Base-by-base conservation (phyloP, 306 rosid species). In the Fragaria ananassa region DNA sequence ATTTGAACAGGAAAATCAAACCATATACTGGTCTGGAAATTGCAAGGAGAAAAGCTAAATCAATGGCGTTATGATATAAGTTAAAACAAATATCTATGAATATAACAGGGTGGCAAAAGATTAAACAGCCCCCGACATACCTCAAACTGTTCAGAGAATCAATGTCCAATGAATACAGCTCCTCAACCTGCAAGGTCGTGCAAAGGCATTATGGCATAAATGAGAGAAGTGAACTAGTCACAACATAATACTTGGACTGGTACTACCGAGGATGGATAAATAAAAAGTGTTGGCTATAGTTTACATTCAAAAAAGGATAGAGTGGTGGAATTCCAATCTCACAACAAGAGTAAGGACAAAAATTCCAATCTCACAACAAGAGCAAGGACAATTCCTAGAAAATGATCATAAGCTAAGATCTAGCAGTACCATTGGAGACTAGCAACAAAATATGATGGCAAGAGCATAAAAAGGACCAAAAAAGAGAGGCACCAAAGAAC, bases 1-100 rank as follows among this genome's bases (percentile, higher is more conserved):
- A 95, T 88, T 95, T 95, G 93, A 95, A 95, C 80, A 95, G 93
- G 83, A 95, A 92, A 80, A 95, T 87, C 92, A 95, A 92, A 71
- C 99, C 99, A 79, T 90, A 90, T 51, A 95, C 90, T 64, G 99
- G 99, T 91, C 99, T 95, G 97, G 25, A 66, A 37, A 69, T 84
- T 67, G 70, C 50, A 76, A 76, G 47, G 0, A 50, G 17, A 71
- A 15, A 21, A 25, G 57, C 7, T 31, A 77, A 60, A 46, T 72
- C 6, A 60, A 74, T 45, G 25, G 35, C 64, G 12, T 68, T 51
- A 42, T 25, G 45, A 50, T 58, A 15, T 66, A 71, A 79, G 41
- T 68, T 68, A 78, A 50, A 72, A 76, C 1, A 74, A 29, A 75
- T 35, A 64, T 10, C 25, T 57, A 77, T 10, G 25, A 47, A 34